Evolutionary conservation across 352 stramenopile genomes (phyloP).

Genomic region (Phytophthora tentaculata): DNA sequence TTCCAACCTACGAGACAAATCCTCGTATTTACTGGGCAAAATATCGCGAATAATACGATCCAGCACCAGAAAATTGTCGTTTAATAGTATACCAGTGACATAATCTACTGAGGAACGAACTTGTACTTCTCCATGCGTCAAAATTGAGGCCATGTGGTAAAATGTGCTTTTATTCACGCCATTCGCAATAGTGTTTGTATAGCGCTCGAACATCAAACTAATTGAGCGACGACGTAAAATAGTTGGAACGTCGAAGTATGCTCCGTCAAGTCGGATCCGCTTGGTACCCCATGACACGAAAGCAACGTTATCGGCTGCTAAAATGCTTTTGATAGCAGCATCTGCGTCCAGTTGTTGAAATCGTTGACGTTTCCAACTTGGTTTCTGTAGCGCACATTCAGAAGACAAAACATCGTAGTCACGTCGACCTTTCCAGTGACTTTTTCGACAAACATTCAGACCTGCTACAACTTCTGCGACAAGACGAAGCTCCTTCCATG

Average conservation of each 20-base stretch:
- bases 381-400: too few relatives aligned
- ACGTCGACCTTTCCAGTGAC: too few relatives aligned
- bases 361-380: too few relatives aligned
- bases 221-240: slow-evolving; percentile 8
- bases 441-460: too few relatives aligned
- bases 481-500: too few relatives aligned
- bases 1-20: background rate
- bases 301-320: too few relatives aligned
- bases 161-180: background rate
- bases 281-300: background rate
- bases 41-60: slow-evolving; percentile 7
- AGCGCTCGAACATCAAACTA: slow-evolving; percentile 13
- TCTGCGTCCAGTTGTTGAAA: too few relatives aligned
- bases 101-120: slow-evolving; percentile 6
- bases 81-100: slow-evolving; percentile 12
- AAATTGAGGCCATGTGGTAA: slow-evolving; percentile 3
- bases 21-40: background rate
- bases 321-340: too few relatives aligned
- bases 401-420: too few relatives aligned
- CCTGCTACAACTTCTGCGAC: too few relatives aligned
- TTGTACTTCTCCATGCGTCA: slow-evolving; percentile 13
- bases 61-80: slow-evolving; percentile 8
- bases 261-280: background rate
- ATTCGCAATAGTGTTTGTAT: background rate
- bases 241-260: background rate